These are phyloP conservation scores for Sherardia arvensis DNA, from an alignment of 257 asterid genomes.

Conservation along the genomic window DNA sequence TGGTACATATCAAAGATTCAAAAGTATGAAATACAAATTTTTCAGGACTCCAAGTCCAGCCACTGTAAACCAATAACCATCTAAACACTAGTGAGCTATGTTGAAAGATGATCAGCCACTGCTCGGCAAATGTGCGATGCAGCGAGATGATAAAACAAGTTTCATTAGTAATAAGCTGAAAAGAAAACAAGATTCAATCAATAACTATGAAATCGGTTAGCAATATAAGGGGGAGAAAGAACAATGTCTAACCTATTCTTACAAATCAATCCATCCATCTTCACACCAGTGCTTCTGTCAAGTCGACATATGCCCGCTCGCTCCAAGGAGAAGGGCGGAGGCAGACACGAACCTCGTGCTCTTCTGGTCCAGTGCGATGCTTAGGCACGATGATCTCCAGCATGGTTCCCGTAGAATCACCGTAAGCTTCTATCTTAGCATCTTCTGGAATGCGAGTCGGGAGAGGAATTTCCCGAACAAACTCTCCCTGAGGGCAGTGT, in stretches of 20 bases:
- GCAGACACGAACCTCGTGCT: conserved; percentile 40
- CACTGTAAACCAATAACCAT: neutral
- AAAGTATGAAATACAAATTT: neutral
- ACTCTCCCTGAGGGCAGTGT: conserved; percentile 45
- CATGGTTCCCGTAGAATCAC: conserved; percentile 38
- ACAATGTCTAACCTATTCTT: conserved; percentile 5
- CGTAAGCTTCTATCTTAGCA: conserved; percentile 39
- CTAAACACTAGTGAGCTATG: neutral
- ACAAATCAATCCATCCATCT: conserved; percentile 2
- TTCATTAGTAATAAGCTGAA: neutral
- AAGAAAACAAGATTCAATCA: neutral
- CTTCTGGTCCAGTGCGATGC: conserved; percentile 42
- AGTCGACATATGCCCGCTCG: conserved; percentile 26
- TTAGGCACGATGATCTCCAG: conserved; percentile 43
- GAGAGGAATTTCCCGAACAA: conserved; percentile 36
- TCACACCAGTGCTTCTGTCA: conserved; percentile 31
- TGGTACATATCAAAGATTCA: neutral
- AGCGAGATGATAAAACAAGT: neutral
- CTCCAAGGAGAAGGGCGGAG: conserved; percentile 47
- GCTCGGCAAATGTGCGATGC: conserved; percentile 1
- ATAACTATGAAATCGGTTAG: conserved; percentile 15
- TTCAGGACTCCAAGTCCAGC: neutral
- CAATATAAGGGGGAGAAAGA: neutral
- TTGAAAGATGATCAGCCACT: conserved; percentile 8
- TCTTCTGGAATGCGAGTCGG: conserved; percentile 42